Conservation (phyloP, 2,329 filamentous ascomycete genomes). For the Paecilomyces niveus region DNA sequence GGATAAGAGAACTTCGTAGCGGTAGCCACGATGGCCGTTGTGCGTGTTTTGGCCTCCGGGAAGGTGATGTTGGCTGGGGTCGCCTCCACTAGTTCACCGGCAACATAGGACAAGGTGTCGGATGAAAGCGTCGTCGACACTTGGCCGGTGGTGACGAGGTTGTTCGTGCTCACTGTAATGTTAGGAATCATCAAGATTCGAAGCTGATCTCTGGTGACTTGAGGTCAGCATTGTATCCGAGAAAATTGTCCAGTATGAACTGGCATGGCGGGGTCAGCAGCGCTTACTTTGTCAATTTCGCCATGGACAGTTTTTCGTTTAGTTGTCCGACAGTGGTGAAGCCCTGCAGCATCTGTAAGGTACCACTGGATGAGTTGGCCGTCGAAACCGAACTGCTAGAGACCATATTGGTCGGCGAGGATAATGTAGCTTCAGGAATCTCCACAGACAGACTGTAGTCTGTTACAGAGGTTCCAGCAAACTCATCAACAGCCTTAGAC, state of each 20-base stretch:
- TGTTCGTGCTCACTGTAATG: conserved; percentile 22
- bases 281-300: conserved; percentile 21
- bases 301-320: conserved; percentile 15
- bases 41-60: conserved; percentile 12
- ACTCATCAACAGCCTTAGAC: conserved; percentile 47
- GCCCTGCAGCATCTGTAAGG: conserved; percentile 20
- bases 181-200: conserved; percentile 26
- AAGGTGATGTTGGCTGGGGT: conserved; percentile 17
- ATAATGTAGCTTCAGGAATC: conserved; percentile 15
- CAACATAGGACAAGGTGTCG: conserved; percentile 29
- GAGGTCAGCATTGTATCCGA: not conserved
- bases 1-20: conserved; percentile 23
- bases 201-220: conserved; percentile 13
- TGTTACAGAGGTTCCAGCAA: conserved; percentile 32
- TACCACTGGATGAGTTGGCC: conserved; percentile 3
- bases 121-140: conserved; percentile 23
- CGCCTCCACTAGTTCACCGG: conserved; percentile 20
- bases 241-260: not conserved
- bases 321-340: conserved; percentile 27
- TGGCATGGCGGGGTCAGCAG: not conserved
- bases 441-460: conserved; percentile 21
- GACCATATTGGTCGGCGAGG: conserved; percentile 9
- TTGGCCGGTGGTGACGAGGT: conserved; percentile 6
- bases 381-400: conserved; percentile 3
- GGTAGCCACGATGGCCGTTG: conserved; percentile 14